phyloP scores from a whole-genome alignment of 768 basidiomycete species.

The Basidioascus undulatus region DNA sequence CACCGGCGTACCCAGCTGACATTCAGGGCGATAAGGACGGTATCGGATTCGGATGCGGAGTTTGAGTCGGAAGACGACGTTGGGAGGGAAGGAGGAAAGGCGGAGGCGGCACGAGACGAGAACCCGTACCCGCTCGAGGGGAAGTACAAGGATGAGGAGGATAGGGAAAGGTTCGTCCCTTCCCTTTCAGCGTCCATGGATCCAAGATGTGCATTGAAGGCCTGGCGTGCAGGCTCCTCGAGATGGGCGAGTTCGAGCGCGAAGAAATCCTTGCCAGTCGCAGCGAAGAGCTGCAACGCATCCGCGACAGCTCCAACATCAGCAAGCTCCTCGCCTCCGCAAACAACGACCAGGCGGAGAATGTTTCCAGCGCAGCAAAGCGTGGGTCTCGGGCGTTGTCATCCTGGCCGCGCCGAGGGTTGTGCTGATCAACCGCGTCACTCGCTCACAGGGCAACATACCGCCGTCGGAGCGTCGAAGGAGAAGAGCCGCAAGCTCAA shows the following conservation, averaged over 20 bases:
- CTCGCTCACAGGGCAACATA: constrained; percentile 37
- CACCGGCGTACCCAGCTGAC: neutral
- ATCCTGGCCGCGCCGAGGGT: neutral
- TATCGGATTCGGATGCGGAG: neutral
- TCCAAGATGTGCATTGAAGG: constrained; percentile 3
- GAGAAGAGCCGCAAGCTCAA: constrained; percentile 48
- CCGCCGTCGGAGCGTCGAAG: constrained; percentile 45
- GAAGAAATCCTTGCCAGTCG: constrained; percentile 65
- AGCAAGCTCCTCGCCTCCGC: constrained; percentile 38
- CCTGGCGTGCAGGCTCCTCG: constrained; percentile 33
- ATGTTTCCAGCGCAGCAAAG: constrained; percentile 48
- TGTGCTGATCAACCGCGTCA: constrained; percentile 6
- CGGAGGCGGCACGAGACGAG: constrained; percentile 32
- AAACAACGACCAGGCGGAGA: constrained; percentile 26
- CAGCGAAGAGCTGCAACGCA: constrained; percentile 51
- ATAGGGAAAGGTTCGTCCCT: constrained; percentile 45
- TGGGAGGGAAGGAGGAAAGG: constrained; percentile 23
- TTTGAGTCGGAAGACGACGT: constrained; percentile 2
- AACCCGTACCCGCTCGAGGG: constrained; percentile 79
- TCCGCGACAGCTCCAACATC: constrained; percentile 43
- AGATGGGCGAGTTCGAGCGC: constrained; percentile 65
- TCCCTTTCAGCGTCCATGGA: neutral
- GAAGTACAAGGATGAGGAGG: constrained; percentile 63
- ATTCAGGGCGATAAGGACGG: neutral
- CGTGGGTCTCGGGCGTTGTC: constrained; percentile 35